Base-by-base conservation (phyloP, 2,329 filamentous ascomycete genomes). In the Juglanconis oblonga region DNA sequence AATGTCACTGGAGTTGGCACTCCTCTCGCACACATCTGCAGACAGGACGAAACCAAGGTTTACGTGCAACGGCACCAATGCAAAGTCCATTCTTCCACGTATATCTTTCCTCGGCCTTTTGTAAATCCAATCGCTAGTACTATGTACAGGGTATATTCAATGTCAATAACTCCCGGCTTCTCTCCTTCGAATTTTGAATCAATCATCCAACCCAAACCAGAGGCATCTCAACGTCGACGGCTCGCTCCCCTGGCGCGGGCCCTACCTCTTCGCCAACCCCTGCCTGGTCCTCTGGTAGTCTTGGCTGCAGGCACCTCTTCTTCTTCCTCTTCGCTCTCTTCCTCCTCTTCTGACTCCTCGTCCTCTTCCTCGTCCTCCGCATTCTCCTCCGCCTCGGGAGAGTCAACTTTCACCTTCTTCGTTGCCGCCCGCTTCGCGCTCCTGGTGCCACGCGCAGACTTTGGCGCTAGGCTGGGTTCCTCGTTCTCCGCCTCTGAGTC, bases 401-500 rank as follows among this genome's bases (percentile, higher is more conserved):
- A 72, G 56, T 73, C 74, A 51, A 69, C 70, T 64, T 74, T 73
- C 5, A 70, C 67, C 66, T 78, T 57, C 35, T 57, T 79, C 7
- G 67, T 63, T 11, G 73, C 76, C 55, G 74, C 75, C 51, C 79
- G 76, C 66, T 79, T 79, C 63, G 76, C 73, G 61, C 79, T 74
- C 59, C 78, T 69, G 1, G 74, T 71, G n/a, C 75, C 74, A 59
- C 79, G 75, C 9, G 75, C 77, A 24, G 75, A 70, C 66, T 74
- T 77, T 61, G 72, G 63, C 58, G 73, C 68, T 57, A 75, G 77
- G 54, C 76, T 77, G 56, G 74, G 71, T 7, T 50, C 58, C 4
- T 63, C 58, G 11, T 61, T 57, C 49, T 77, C 76, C 45, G 77
- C 76, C 64, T 83, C 81, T 1, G 80, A 81, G 58, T 82, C 80